Conservation (phyloP, 331 rosid species). For the Dryas integrifolia region DNA sequence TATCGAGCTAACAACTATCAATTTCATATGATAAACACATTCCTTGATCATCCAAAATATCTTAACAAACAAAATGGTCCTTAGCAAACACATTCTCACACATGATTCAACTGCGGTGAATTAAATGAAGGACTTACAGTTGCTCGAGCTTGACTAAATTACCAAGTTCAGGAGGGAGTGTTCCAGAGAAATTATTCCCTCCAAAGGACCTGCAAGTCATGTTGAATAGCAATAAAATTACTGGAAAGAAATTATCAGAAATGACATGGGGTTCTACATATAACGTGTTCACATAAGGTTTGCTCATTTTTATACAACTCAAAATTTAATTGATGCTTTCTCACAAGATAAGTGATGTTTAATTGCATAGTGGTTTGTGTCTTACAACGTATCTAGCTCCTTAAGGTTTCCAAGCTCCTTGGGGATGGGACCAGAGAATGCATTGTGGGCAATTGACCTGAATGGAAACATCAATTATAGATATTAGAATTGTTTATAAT, state of each 20-base stretch:
- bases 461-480: neutral
- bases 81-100: neutral
- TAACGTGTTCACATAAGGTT: neutral
- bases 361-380: neutral
- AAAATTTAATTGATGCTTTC: neutral
- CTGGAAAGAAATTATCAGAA: neutral
- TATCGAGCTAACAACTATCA: no score
- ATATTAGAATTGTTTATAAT: no score
- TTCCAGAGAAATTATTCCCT: slow-evolving; percentile 28
- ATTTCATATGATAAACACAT: neutral
- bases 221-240: neutral
- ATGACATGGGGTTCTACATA: neutral
- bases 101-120: neutral
- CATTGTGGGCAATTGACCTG: slow-evolving; percentile 28
- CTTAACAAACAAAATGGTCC: neutral
- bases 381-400: slow-evolving; percentile 26
- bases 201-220: slow-evolving; percentile 9
- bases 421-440: slow-evolving; percentile 32
- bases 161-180: slow-evolving; percentile 35
- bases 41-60: neutral
- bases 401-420: slow-evolving; percentile 40
- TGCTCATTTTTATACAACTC: neutral
- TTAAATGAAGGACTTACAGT: slow-evolving; percentile 8
- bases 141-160: slow-evolving; percentile 18
- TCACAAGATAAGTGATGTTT: no score